These are phyloP conservation scores for Meripilus lineatus DNA, from an alignment of 1,284 basidiomycete species.

Conservation along the genomic window DNA sequence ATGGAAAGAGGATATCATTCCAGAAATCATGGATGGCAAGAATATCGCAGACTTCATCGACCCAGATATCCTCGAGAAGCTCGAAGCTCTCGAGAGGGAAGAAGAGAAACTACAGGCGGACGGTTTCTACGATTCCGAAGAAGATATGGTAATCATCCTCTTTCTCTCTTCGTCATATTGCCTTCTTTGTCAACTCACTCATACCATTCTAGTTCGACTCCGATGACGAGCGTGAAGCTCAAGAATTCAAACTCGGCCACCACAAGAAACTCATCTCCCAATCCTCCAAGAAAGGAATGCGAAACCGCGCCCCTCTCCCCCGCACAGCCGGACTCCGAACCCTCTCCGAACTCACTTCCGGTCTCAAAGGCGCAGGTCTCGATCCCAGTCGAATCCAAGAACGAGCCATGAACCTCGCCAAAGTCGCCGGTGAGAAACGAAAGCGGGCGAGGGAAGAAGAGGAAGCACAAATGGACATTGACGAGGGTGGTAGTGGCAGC, in stretches of 20 bases:
- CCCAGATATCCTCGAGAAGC: conserved; percentile 95
- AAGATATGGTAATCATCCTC: conserved; percentile 62
- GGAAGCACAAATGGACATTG: conserved; percentile 42
- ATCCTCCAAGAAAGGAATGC: conserved; percentile 79
- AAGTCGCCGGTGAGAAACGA: conserved; percentile 67
- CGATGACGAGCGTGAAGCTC: conserved; percentile 86
- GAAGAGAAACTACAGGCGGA: conserved; percentile 92
- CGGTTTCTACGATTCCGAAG: conserved; percentile 91
- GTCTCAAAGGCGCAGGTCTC: conserved; percentile 82
- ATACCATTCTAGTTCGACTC: conserved; percentile 80
- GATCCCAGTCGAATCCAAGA: conserved; percentile 88
- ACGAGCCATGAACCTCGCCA: conserved; percentile 81
- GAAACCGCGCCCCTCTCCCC: conserved; percentile 82
- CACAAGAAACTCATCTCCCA: conserved; percentile 78
- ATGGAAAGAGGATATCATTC: conserved; percentile 96
- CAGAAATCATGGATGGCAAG: conserved; percentile 97
- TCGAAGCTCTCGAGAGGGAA: conserved; percentile 96
- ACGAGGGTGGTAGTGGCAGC: conserved; percentile 33
- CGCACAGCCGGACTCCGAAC: conserved; percentile 85
- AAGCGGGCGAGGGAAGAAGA: conserved; percentile 60
- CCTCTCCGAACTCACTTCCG: conserved; percentile 80
- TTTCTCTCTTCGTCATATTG: conserved; percentile 7
- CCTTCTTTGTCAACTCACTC: conserved; percentile 3
- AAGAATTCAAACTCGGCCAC: conserved; percentile 60
- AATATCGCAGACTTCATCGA: conserved; percentile 99